phyloP scores from a whole-genome alignment of 2,329 filamentous ascomycete species.

The Remersonia thermophila region DNA sequence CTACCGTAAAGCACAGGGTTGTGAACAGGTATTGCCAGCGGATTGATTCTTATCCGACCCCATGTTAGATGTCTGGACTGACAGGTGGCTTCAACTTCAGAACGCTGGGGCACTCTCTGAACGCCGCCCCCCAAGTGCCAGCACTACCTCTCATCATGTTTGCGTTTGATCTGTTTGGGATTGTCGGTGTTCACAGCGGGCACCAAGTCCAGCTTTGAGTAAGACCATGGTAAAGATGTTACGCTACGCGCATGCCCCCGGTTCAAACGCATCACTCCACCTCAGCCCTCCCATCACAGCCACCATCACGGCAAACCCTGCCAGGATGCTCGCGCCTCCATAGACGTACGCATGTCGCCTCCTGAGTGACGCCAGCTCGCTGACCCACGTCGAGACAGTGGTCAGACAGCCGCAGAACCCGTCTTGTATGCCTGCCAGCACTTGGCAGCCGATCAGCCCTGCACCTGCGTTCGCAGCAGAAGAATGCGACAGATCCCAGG shows the following conservation, averaged over 20 bases:
- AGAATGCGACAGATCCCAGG: slow-evolving; percentile 65
- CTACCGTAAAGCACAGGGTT: too few species aligned
- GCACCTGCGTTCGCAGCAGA: slow-evolving; percentile 29
- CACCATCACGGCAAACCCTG: slow-evolving; percentile 47
- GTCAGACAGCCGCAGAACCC: slow-evolving; percentile 57
- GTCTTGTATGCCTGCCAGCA: slow-evolving; percentile 50
- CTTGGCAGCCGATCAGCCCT: slow-evolving; percentile 46
- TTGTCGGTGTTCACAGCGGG: too few species aligned
- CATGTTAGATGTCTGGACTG: too few species aligned
- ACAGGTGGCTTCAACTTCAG: too few species aligned
- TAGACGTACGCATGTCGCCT: slow-evolving; percentile 52
- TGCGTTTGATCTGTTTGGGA: too few species aligned
- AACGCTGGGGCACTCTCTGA: too few species aligned
- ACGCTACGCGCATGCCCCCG: slow-evolving; percentile 15
- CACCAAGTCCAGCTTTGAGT: too few species aligned
- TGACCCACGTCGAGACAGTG: slow-evolving; percentile 55
- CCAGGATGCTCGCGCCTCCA: slow-evolving; percentile 46
- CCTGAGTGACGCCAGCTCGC: slow-evolving; percentile 42
- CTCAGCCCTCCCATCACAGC: slow-evolving; percentile 62
- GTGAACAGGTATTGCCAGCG: too few species aligned
- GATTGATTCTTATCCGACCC: too few species aligned
- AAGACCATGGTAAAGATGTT: not conserved
- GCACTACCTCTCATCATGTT: too few species aligned
- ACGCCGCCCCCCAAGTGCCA: too few species aligned
- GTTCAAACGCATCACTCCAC: slow-evolving; percentile 51